Base-by-base conservation (phyloP, 352 stramenopile species). In the Globisporangium paroecandrum region DNA sequence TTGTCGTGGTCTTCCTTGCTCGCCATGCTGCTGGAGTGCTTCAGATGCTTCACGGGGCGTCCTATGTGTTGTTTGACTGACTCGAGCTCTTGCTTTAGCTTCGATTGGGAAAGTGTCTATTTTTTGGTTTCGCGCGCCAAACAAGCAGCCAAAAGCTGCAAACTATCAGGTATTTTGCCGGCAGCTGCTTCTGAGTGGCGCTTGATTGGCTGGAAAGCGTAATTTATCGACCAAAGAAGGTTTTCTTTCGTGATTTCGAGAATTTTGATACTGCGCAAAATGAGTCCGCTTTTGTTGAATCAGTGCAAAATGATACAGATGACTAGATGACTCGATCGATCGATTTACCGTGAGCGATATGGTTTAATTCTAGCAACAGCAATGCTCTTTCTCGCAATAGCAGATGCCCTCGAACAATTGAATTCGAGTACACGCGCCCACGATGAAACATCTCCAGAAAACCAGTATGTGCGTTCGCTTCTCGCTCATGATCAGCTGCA, bases 1-100 rank as follows among this genome's bases (percentile, higher is more conserved):
- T 94, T 89, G 74, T 94, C 87, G 69, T 93, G 81, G 41, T 96
- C 89, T 22, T 93, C 88, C 68, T 92, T 93, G 75, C 75, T 91
- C 51, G 83, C 80, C 84, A 93, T 93, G 58, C 10, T 62, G 62
- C 41, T 64, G 34, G 9, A 41, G 34, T 41, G 36, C 36, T n/a
- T 47, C 41, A 47, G 41, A n/a, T 47, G 41, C 41, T 47, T 49
- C 38, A 46, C 12, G 4, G 12, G 4, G 41, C 10, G 41, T 49
- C 41, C 15, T 49, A 9, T 38, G 32, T 49, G 38, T 32, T 32
- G 29, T 32, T 32, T 32, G 29, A 32, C 29, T 32, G 32, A 38
- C 32, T 43, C 36, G 36, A n/a, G 41, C 41, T 47, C 7, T 47
- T 22, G 41, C 41, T 49, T 22, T 18, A 22, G 32, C n/a, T 49